Conservation (phyloP, 208 protist species). For the Trichomonas vaginalis region DNA sequence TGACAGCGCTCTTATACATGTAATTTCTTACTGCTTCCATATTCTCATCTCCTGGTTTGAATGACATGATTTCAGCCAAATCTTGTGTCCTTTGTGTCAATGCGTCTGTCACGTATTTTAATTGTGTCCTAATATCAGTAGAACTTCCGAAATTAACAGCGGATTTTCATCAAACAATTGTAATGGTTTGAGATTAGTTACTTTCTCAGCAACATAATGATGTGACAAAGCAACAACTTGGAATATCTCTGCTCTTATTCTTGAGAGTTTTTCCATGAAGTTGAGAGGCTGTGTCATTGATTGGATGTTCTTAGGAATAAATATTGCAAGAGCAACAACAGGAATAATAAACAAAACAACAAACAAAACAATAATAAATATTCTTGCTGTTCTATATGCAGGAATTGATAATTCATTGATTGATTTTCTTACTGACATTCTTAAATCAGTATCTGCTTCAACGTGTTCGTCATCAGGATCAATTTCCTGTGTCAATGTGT, state of each 20-base stretch:
- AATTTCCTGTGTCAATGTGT: neutral
- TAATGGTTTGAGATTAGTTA: neutral
- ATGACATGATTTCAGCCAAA: neutral
- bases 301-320: neutral
- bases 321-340: neutral
- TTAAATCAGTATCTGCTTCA: neutral
- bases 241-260: neutral
- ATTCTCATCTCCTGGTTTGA: neutral
- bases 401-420: neutral
- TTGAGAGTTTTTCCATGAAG: neutral
- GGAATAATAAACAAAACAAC: neutral
- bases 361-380: neutral
- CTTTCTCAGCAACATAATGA: neutral
- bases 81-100: neutral
- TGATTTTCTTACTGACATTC: neutral
- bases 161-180: neutral
- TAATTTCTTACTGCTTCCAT: neutral
- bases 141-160: neutral
- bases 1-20: neutral
- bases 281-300: neutral
- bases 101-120: neutral
- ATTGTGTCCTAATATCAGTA: neutral
- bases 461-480: neutral
- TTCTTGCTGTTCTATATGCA: neutral
- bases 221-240: neutral